These are phyloP conservation scores for Taxillus chinensis DNA, from an alignment of 164 flowering plant species.

Conservation along the genomic window DNA sequence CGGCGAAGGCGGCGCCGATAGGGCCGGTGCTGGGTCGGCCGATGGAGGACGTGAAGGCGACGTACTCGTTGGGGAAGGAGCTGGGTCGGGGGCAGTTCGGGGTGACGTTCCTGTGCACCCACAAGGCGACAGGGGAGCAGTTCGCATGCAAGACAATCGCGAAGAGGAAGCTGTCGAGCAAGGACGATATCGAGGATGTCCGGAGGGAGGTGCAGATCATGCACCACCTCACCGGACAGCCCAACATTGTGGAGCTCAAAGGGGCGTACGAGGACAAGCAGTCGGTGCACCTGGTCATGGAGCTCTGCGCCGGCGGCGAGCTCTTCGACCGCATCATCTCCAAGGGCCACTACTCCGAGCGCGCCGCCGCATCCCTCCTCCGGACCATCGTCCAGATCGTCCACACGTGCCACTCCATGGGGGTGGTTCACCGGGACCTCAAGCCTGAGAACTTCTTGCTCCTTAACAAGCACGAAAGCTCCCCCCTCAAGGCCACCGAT, in stretches of 20 bases:
- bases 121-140: conserved; percentile 52
- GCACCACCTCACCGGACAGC: conserved; percentile 69
- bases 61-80: conserved; percentile 62
- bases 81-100: conserved; percentile 84
- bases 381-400: conserved; percentile 63
- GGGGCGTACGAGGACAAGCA: conserved; percentile 73
- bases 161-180: conserved; percentile 46
- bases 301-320: conserved; percentile 78
- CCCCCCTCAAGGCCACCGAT: conserved; percentile 68
- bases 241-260: conserved; percentile 63
- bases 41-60: conserved; percentile 54
- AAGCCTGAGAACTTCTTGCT: conserved; percentile 74
- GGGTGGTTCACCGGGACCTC: conserved; percentile 66
- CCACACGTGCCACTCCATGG: conserved; percentile 66
- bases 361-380: conserved; percentile 52
- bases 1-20: conserved; percentile 24
- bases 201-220: conserved; percentile 73
- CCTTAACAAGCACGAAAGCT: conserved; percentile 42
- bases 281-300: conserved; percentile 73
- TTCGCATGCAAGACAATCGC: conserved; percentile 82
- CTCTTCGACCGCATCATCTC: conserved; percentile 62
- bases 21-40: conserved; percentile 70
- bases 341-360: conserved; percentile 61
- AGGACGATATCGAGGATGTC: conserved; percentile 66
- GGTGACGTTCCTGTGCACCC: conserved; percentile 57